These are phyloP conservation scores for Castanopsis chinensis DNA, from an alignment of 306 rosid species.

Conservation along the genomic window DNA sequence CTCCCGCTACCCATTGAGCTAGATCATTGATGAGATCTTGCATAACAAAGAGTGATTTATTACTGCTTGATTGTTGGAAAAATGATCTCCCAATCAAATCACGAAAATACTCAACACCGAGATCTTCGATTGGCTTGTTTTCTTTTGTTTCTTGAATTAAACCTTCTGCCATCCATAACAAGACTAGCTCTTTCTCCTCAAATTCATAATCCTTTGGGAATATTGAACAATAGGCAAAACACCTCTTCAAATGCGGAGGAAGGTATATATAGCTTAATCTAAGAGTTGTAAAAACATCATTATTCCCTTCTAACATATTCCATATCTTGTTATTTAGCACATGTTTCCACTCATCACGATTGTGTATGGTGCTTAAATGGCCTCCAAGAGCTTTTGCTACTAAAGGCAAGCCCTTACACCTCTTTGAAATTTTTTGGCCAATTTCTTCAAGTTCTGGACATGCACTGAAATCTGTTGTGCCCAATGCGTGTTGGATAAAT, in stretches of 20 bases:
- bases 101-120: not conserved
- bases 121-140: not conserved
- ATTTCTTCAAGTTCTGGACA: not conserved
- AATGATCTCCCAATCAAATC: not conserved
- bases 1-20: too few relatives aligned
- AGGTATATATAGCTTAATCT: conserved; percentile 1
- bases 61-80: too few relatives aligned
- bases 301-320: not conserved
- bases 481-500: not conserved
- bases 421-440: not conserved
- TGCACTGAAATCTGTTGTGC: not conserved
- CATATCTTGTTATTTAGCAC: not conserved
- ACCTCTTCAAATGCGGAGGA: not conserved
- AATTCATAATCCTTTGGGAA: too few relatives aligned
- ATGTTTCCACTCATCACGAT: not conserved
- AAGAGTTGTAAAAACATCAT: not conserved
- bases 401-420: not conserved
- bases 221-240: too few relatives aligned
- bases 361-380: not conserved
- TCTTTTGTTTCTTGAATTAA: not conserved
- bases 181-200: not conserved
- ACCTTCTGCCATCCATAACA: not conserved
- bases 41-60: too few relatives aligned
- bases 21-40: too few relatives aligned
- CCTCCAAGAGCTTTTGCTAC: not conserved